Evolutionary conservation across 192 early-diverging fungal genomes (phyloP).

Genomic region (Backusella australiensis): DNA sequence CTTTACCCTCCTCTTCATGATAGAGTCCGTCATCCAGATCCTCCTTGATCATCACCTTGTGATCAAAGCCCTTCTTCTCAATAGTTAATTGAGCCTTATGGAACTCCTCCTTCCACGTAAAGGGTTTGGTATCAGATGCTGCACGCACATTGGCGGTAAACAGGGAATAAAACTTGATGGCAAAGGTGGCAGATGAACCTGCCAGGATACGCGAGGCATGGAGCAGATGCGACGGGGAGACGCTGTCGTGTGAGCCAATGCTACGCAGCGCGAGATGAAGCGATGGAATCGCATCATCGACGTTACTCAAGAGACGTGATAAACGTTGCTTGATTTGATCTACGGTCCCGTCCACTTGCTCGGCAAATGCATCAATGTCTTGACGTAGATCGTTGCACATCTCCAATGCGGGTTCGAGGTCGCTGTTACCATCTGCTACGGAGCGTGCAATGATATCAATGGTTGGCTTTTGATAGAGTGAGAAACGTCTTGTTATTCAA

Average conservation of each 20-base stretch:
- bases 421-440: constrained; percentile 59
- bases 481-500: neutral
- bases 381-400: constrained; percentile 51
- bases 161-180: constrained; percentile 61
- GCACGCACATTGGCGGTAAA: constrained; percentile 65
- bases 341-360: constrained; percentile 18
- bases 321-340: constrained; percentile 21
- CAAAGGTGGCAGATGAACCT: constrained; percentile 33
- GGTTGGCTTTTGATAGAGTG: constrained; percentile 43
- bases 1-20: constrained; percentile 58
- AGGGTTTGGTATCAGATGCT: constrained; percentile 57
- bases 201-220: constrained; percentile 51
- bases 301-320: constrained; percentile 14
- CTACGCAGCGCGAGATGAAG: constrained; percentile 35
- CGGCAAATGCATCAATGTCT: constrained; percentile 50
- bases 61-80: constrained; percentile 11
- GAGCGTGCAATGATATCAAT: constrained; percentile 67
- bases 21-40: constrained; percentile 76
- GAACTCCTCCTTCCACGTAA: constrained; percentile 85
- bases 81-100: constrained; percentile 46
- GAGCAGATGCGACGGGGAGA: constrained; percentile 42
- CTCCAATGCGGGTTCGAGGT: constrained; percentile 53
- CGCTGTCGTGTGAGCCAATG: constrained; percentile 4
- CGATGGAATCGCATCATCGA: constrained; percentile 38
- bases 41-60: constrained; percentile 59